Percentiles rank a stretch among this genome's conserved stretches.
phyloP scores from a whole-genome alignment of 805 yeast genomes.

The Monosporozyma siamensis region DNA sequence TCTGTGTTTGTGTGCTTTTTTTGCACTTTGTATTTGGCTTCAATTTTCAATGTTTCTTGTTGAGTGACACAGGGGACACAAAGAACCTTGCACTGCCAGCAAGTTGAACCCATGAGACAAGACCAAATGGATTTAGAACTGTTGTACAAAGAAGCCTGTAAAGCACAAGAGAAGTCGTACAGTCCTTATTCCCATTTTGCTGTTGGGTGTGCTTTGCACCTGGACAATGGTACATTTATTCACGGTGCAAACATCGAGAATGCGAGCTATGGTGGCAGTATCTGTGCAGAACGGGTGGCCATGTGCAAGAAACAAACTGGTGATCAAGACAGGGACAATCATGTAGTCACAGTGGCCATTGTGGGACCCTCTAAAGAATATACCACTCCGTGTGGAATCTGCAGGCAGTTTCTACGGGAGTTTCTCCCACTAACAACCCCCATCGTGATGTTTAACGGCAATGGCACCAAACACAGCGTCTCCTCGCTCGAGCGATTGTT shows the following conservation, averaged over 20 bases:
- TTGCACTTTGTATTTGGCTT: no score
- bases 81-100: no score
- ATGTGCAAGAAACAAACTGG: constrained; percentile 2
- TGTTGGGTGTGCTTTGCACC: constrained; percentile 73
- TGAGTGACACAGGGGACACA: no score
- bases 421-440: constrained; percentile 48
- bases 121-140: neutral
- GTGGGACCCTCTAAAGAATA: constrained; percentile 36
- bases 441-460: constrained; percentile 56
- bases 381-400: constrained; percentile 88
- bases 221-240: constrained; percentile 39
- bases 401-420: constrained; percentile 84
- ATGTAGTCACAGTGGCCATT: constrained; percentile 20
- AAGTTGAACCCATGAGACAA: no score
- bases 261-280: constrained; percentile 75
- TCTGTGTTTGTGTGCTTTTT: no score
- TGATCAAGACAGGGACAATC: constrained; percentile 23
- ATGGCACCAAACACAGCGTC: constrained; percentile 38
- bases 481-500: constrained; percentile 53
- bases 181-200: constrained; percentile 39
- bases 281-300: constrained; percentile 66
- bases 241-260: constrained; percentile 88
- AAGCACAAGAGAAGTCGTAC: constrained; percentile 37
- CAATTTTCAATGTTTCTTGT: no score
- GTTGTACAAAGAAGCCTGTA: constrained; percentile 24